phyloP scores from a whole-genome alignment of 768 basidiomycete genomes.

The Mycena galericulata region DNA sequence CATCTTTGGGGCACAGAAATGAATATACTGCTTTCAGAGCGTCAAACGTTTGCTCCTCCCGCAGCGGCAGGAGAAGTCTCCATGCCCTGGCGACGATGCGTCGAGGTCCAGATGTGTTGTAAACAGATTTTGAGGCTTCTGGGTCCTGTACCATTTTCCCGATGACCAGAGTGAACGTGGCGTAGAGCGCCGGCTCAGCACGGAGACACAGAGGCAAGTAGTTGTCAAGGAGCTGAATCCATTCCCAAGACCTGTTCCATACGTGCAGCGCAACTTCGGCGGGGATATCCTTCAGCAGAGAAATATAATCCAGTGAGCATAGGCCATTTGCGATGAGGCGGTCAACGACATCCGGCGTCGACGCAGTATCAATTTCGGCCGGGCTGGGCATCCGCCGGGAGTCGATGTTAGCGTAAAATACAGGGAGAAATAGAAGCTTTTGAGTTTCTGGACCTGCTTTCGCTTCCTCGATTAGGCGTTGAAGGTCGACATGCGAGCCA shows the following conservation, averaged over 20 bases:
- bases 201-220: neutral
- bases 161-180: neutral
- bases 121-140: neutral
- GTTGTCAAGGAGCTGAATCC: neutral
- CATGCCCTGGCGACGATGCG: neutral
- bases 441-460: neutral
- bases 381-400: neutral
- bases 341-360: neutral
- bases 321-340: neutral
- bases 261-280: neutral
- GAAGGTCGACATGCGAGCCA: neutral
- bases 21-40: neutral
- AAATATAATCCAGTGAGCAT: neutral
- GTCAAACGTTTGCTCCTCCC: neutral
- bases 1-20: neutral
- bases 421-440: neutral
- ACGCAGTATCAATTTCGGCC: neutral
- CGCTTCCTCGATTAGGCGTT: neutral
- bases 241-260: neutral
- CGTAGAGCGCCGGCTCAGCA: neutral
- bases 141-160: neutral
- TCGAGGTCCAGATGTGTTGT: neutral
- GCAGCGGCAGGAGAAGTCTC: neutral
- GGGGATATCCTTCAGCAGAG: neutral
- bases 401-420: neutral